Base-by-base conservation (phyloP, 2,329 filamentous ascomycete species). In the Diplodia seriata region DNA sequence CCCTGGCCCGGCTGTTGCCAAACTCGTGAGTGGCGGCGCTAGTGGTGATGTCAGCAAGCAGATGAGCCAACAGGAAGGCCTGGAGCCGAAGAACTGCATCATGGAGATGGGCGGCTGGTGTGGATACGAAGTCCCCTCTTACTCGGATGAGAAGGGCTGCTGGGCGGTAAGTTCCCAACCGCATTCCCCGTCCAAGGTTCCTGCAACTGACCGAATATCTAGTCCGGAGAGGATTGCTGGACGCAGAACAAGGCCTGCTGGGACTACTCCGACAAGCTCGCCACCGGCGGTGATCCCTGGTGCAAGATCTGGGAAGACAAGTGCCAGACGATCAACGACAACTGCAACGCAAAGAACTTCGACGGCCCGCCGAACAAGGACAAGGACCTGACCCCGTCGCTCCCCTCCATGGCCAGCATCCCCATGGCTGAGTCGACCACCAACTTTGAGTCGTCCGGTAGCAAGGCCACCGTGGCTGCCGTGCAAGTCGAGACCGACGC, bases 51-150 rank as follows among this genome's bases (percentile, higher is more conserved):
- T 68, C 26, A 70, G 31, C 7, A 68, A 55, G 18, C 69, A 71
- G 56, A 15, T 20, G 12, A 71, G 71, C 3, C 83, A 85, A 70
- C 78, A 73, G 3, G 80, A 84, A 50, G 88, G 87, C 14, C 76
- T 83, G 14, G 80, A 87, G 64, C 89, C 89, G 0, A 66, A 73
- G 1, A 79, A 82, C 72, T 90, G 87, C 74, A 80, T 91, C 47
- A 74, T 89, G 69, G 86, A 87, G 74, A 91, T 91, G 74, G 90
- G 81, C 68, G 92, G 93, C 80, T 93, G 90, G 90, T 91, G 89
- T 77, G 89, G 85, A 63, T 81, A 84, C 69, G 85, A 91, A 73
- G 82, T 92, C 1, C 76, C 85, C 0, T 72, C 78, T 9, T 92
- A 90, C 79, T 80, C 78, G 4, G 80, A 81, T 54, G 82, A 88